A percentile compares a stretch with the other conserved stretches of the same genome.
Evolutionary conservation across 371 early-diverging fungal species (phyloP).

Genomic region (Gilbertella persicaria): DNA sequence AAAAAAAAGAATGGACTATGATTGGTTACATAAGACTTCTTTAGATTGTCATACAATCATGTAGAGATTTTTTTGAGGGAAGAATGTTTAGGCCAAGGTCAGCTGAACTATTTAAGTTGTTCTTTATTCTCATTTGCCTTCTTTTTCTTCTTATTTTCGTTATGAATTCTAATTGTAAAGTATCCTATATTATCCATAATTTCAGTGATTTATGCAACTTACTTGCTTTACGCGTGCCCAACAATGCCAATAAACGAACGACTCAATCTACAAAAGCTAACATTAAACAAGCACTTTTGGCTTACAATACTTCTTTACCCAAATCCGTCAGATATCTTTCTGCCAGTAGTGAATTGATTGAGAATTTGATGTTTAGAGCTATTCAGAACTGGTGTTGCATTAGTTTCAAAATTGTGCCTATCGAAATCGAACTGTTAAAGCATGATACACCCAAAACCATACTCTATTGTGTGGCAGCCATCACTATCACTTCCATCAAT

Average conservation of each 20-base stretch:
- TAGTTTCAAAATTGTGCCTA: slow-evolving; percentile 26
- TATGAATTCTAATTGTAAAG: not conserved
- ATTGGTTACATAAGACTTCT: no score
- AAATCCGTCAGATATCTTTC: slow-evolving; percentile 13
- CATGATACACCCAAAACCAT: slow-evolving; percentile 19
- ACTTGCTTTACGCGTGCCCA: not conserved
- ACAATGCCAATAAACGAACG: not conserved
- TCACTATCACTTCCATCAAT: slow-evolving; percentile 16
- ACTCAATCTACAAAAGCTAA: slow-evolving; percentile 5
- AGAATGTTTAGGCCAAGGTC: not conserved
- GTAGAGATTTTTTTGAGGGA: not conserved
- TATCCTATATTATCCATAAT: slow-evolving; percentile 6
- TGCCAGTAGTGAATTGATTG: slow-evolving; percentile 9
- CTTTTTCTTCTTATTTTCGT: not conserved
- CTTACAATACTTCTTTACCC: slow-evolving; percentile 10
- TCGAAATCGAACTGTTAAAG: slow-evolving; percentile 14
- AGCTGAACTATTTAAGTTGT: not conserved
- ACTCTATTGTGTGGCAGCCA: slow-evolving; percentile 25
- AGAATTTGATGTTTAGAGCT: slow-evolving; percentile 22
- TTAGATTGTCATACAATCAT: no score
- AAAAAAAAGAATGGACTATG: slow-evolving; percentile 2
- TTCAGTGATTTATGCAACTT: slow-evolving; percentile 12
- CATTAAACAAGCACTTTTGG: slow-evolving; percentile 2
- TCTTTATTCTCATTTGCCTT: not conserved
- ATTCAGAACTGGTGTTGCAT: slow-evolving; percentile 30